Percentiles rank a stretch among this genome's conserved stretches.
Evolutionary conservation across 495 filamentous ascomycete genomes (phyloP).

Genomic region (Aspergillus egyptiacus): DNA sequence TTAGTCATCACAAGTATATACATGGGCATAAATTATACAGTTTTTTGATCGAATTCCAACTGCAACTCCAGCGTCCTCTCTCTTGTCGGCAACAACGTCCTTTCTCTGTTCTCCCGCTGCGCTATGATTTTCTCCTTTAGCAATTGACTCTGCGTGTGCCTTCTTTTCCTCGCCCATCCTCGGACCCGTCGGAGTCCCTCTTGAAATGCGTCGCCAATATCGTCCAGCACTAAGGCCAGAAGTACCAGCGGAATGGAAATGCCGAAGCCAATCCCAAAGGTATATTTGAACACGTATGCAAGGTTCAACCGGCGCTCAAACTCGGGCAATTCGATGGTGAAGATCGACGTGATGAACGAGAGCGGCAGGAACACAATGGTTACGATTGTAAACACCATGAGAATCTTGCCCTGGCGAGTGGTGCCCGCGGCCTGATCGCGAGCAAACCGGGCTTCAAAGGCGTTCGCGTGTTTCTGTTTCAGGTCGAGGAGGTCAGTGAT

Average conservation of each 20-base stretch:
- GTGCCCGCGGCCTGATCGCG: slow-evolving; percentile 61
- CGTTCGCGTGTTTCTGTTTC: slow-evolving; percentile 66
- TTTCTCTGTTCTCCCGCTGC: slow-evolving; percentile 3
- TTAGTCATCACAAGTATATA: slow-evolving; percentile 1
- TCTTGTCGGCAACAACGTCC: neutral
- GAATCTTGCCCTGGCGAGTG: slow-evolving; percentile 61
- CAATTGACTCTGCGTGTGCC: neutral
- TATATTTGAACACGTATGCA: slow-evolving; percentile 55
- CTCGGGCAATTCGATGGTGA: slow-evolving; percentile 58
- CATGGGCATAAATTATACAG: neutral
- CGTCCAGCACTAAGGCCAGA: slow-evolving; percentile 52
- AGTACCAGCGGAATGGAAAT: slow-evolving; percentile 58
- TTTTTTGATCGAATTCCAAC: neutral
- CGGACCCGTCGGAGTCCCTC: slow-evolving; percentile 22
- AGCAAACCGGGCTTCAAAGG: slow-evolving; percentile 62
- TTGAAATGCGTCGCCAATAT: slow-evolving; percentile 43
- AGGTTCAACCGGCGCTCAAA: slow-evolving; percentile 46
- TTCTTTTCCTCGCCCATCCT: slow-evolving; percentile 19
- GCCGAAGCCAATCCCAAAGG: slow-evolving; percentile 62
- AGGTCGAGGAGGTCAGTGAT: slow-evolving; percentile 58
- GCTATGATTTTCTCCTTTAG: neutral
- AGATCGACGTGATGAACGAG: slow-evolving; percentile 62
- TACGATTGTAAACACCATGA: slow-evolving; percentile 71
- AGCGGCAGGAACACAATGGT: slow-evolving; percentile 64
- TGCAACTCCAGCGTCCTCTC: neutral